Evolutionary conservation across 2,329 filamentous ascomycete species (phyloP), one percentile per base, ranked within the genome.

Genomic region (Colletotrichum karsti): DNA sequence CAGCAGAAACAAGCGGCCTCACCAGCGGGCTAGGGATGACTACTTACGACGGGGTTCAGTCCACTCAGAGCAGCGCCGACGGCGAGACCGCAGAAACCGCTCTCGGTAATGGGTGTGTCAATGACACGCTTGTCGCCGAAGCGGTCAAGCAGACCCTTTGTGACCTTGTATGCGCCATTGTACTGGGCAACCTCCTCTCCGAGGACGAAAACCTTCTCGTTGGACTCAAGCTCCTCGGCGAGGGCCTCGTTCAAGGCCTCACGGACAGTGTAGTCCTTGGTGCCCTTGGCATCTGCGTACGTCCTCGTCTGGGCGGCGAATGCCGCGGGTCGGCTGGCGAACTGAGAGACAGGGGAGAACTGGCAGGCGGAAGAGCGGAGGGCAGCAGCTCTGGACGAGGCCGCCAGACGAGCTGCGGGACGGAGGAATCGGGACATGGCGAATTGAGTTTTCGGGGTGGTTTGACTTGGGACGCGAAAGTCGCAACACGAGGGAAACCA

Each of bases 121-220:
- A 99, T 99, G 75, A 99, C 93, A 81, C 96, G 90, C 89, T 95
- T 97, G 71, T 97, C 95, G 76, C 96, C 96, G 81, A 99, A 99
- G 77, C 95, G 93, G 85, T 99, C 96, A 77, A 98, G 83, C 72
- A 99, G 90, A 74, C 96, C 96, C 88, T 97, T 98, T 77, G 96
- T 99, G 80, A 99, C 95, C 87, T 99, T 99, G 91, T 99, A 99
- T 79, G 95, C 95, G 87, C 96, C 96, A 83, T 99, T 99, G 88
- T 99, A 99, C 85, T 99, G 96, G 77, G 96, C 96, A 78, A 99
- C 96, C 86, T 99, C 96, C 88, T 99, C 96, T 77, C 96, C 96
- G 67, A 99, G 83, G 74, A 99, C 85, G 82, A 98, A 99, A 75
- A 98, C 95, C 88, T 98, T 98, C 72, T 92, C 88, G 83, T 99